phyloP scores from a whole-genome alignment of 1,139 yeast species.

The Saccharomycopsis hybrid region DNA sequence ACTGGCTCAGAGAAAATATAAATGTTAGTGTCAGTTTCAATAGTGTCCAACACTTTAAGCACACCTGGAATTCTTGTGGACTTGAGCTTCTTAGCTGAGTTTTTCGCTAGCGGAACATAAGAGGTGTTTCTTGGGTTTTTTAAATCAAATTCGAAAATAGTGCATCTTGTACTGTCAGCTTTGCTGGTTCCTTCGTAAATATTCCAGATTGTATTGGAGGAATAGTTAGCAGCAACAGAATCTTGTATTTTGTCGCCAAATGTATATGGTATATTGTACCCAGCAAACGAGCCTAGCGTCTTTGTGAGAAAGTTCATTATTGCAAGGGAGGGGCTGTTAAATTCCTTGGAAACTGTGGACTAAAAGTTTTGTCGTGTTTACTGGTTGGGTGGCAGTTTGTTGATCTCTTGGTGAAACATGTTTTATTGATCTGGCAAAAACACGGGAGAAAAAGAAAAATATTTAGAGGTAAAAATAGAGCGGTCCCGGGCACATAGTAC shows the following conservation, averaged over 20 bases:
- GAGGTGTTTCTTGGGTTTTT: conserved; percentile 35
- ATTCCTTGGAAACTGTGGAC: too few relatives aligned
- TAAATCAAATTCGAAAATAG: conserved; percentile 60
- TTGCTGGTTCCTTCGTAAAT: conserved; percentile 35
- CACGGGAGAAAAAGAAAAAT: too few relatives aligned
- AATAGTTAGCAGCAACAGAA: conserved; percentile 25
- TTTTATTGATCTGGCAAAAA: not conserved
- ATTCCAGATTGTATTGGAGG: conserved; percentile 34
- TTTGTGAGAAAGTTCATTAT: conserved; percentile 55
- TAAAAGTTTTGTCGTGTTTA: too few relatives aligned
- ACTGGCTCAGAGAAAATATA: conserved; percentile 70
- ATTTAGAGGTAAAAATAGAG: too few relatives aligned
- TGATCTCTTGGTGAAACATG: too few relatives aligned
- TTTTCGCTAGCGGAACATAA: conserved; percentile 47
- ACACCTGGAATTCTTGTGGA: conserved; percentile 75
- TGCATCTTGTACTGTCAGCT: conserved; percentile 30
- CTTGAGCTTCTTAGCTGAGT: conserved; percentile 60
- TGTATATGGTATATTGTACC: conserved; percentile 51
- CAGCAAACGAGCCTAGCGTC: conserved; percentile 48
- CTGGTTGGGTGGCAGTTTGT: too few relatives aligned
- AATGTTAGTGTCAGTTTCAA: conserved; percentile 53
- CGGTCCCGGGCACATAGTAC: too few relatives aligned
- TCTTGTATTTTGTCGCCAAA: conserved; percentile 39
- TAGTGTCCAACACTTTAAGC: conserved; percentile 58
- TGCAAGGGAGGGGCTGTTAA: too few relatives aligned